Base-by-base conservation (phyloP, 139 green algal genomes). In the Pseudopediastrum boryanum region DNA sequence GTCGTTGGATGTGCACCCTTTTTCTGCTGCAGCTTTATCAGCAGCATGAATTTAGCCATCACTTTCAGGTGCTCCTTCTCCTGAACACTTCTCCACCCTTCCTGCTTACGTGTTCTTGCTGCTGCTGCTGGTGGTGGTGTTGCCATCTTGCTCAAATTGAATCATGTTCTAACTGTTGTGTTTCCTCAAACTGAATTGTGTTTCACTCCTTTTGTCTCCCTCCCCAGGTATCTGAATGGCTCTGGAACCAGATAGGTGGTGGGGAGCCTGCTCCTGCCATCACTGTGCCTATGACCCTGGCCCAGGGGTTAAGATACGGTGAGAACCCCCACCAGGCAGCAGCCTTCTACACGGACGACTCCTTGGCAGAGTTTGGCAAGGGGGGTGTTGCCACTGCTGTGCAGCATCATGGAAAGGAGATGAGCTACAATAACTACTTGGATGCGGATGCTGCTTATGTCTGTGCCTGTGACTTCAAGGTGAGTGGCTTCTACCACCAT, bases 381-480 rank as follows among this genome's bases (percentile, higher is more conserved):
- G 16, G 48, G 48, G 96, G 96, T 46, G 90, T 99, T 48, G 96
- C 89, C 58, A 92, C 86, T 43, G 85, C 88, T 19, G 75, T 94
- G 21, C 92, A 97, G 89, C 96, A 99, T 85, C 91, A 98, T 66
- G 95, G 96, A 86, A 99, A 99, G 89, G 94, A 98, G 91, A 98
- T 99, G 96, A 93, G 77, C 0, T 99, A 99, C 92, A 99, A 99
- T 90, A 99, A 99, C 90, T 99, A 98, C 84, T 82, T 99, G 74
- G 96, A 99, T 75, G 92, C 93, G 0, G 95, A 99, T 61, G 94
- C 94, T 4, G 85, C 86, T 16, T 90, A 90, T 83, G 78, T 83
- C 77, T 87, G 81, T 71, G 84, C 74, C 77, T 88, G 81, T 51
- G 86, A 90, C 75, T 90, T 87, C 78, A 68, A 69, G 23, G 67